Evolutionary conservation across 306 rosid species (phyloP).

Genomic region (Neltuma alba): DNA sequence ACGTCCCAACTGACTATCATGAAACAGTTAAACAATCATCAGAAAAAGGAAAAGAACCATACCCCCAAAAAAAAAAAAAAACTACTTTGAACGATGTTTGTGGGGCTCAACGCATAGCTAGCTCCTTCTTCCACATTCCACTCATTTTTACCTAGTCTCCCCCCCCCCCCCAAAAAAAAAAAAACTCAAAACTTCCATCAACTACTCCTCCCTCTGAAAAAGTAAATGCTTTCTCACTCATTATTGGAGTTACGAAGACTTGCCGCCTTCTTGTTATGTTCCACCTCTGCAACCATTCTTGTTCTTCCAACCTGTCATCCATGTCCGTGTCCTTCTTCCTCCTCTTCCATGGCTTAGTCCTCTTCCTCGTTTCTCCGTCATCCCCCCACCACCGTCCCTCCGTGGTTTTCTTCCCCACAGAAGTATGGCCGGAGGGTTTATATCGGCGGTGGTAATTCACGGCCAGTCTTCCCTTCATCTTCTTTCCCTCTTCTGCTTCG

Average conservation of each 20-base stretch:
- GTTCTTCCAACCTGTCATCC: not conserved
- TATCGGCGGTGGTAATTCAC: constrained; percentile 8
- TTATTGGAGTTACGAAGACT: no score
- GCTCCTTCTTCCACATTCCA: constrained; percentile 27
- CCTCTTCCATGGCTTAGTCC: no score
- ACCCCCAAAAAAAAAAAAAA: not conserved
- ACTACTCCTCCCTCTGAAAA: constrained; percentile 33
- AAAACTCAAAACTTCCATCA: not conserved
- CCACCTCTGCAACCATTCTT: not conserved
- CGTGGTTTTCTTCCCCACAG: not conserved
- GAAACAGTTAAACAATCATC: not conserved
- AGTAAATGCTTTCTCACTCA: not conserved
- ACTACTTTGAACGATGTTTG: not conserved
- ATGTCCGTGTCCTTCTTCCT: not conserved
- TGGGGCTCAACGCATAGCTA: constrained; percentile 52
- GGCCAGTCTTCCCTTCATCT: constrained; percentile 39
- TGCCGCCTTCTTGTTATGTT: no score
- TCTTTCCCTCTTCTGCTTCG: constrained; percentile 3
- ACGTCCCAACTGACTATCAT: not conserved
- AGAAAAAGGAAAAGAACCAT: not conserved
- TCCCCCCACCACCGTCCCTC: not conserved
- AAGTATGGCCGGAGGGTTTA: constrained; percentile 44
- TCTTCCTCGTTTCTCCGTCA: not conserved
- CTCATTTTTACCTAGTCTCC: constrained; percentile 45
- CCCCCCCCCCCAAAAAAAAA: no score